Base-by-base conservation (phyloP, 2,329 filamentous ascomycete genomes). In the Penicillium italicum region DNA sequence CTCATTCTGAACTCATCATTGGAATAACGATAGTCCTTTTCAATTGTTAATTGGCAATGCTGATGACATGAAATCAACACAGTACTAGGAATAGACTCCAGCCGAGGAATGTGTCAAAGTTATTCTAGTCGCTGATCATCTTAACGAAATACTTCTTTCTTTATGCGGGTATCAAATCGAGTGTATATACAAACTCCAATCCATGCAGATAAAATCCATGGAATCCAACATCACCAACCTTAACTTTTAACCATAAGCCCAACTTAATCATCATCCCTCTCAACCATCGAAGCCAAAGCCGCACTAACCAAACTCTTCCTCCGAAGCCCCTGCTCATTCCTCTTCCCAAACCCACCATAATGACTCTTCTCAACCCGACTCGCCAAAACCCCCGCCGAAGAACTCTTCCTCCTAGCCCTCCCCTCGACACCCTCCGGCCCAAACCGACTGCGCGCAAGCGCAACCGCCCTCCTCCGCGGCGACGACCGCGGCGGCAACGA, bases 291-390 rank as follows among this genome's bases (percentile, higher is more conserved):
- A 10, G 72, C 71, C 61, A 75, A 59, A 38, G 72, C 72, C 12
- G 72, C 71, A 63, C 67, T 73, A 9, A 75, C 72, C 38, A 75
- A 59, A 49, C 72, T 75, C 63, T 71, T 73, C 49, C 72, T 60
- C 22, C 72, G 57, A 22, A 74, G 49, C 0, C 71, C 72, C 45
- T 73, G 70, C 44, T 74, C 72, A 52, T 66, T 67, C 58, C 69
- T 71, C 61, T 24, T 69, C 69, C 31, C 68, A 46, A 60, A 64
- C 18, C 53, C 54, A 20, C 55, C 41, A 53, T 67, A 60, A 33
- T 73, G 68, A 40, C 42, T 67, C 53, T 74, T 74, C 48, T 73
- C 72, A 41, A 74, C 65, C 8, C 72, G 70, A 50, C 65, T 59
- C 2, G 69, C 60, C 33, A 64, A 65, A 22, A 67, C 46, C 3